Conservation (phyloP, 441 rosid species). For the Adansonia gregorii region DNA sequence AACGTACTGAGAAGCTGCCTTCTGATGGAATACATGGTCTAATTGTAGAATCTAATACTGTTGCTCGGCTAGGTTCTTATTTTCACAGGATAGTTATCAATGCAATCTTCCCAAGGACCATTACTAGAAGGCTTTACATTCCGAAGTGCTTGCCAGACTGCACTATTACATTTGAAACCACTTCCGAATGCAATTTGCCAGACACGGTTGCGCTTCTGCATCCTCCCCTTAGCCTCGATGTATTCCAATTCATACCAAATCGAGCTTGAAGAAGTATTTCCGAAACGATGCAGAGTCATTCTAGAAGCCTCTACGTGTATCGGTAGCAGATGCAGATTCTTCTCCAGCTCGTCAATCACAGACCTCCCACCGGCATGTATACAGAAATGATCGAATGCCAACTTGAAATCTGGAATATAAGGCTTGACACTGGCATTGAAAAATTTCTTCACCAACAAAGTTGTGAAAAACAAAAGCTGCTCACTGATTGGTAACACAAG, state of each 20-base stretch:
- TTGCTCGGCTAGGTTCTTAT: conserved; percentile 39
- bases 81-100: conserved; percentile 59
- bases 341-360: conserved; percentile 3
- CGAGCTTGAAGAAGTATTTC: conserved; percentile 76
- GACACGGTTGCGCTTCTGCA: conserved; percentile 55
- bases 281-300: conserved; percentile 55
- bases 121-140: conserved; percentile 55
- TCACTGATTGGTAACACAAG: background rate
- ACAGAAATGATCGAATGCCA: conserved; percentile 3
- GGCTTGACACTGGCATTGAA: background rate
- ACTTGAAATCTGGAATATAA: conserved; percentile 2
- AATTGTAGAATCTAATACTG: conserved; percentile 8
- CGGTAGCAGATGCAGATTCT: background rate
- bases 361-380: conserved; percentile 8
- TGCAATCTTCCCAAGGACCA: conserved; percentile 68
- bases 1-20: background rate
- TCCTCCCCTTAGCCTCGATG: conserved; percentile 62
- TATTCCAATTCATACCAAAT: conserved; percentile 75
- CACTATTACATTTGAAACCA: conserved; percentile 75
- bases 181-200: conserved; percentile 84
- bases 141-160: conserved; percentile 67
- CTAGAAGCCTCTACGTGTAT: background rate
- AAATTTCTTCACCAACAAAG: background rate
- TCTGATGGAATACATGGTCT: background rate
- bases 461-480: background rate